Conservation (phyloP, 768 basidiomycete genomes). For the Leccinum pellstonianum region DNA sequence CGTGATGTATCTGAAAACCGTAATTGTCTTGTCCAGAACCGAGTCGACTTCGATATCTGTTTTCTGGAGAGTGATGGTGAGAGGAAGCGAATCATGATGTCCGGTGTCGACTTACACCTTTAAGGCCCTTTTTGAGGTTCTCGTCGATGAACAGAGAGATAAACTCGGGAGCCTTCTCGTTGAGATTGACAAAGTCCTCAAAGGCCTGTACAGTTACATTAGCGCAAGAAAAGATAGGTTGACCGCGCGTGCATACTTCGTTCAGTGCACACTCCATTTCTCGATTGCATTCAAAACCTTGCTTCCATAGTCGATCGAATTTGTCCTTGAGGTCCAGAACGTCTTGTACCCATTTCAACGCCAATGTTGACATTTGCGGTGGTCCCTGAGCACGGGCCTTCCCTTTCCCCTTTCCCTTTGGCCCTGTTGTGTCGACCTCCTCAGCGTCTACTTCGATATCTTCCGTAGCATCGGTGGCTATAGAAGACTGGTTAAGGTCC, state of each 20-base stretch:
- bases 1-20: conserved; percentile 87
- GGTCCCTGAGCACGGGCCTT: conserved; percentile 46
- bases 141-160: conserved; percentile 98
- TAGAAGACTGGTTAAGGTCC: conserved; percentile 70
- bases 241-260: conserved; percentile 54
- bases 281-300: conserved; percentile 70
- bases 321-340: conserved; percentile 90
- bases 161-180: conserved; percentile 87
- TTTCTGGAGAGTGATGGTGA: conserved; percentile 58
- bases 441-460: conserved; percentile 36
- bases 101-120: conserved; percentile 62
- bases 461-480: conserved; percentile 37
- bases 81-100: neutral
- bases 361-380: conserved; percentile 50
- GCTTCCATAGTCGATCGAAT: conserved; percentile 73
- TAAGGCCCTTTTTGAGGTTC: conserved; percentile 90
- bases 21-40: conserved; percentile 93
- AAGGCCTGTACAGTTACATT: conserved; percentile 65
- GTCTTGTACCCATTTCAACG: conserved; percentile 91
- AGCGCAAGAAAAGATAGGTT: neutral
- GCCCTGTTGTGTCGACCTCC: conserved; percentile 36
- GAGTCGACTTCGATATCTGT: conserved; percentile 87
- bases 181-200: conserved; percentile 84
- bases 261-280: conserved; percentile 79
- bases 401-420: conserved; percentile 55